These are phyloP conservation scores for Xylaria longipes DNA, from an alignment of 495 filamentous ascomycete genomes.

Conservation along the genomic window DNA sequence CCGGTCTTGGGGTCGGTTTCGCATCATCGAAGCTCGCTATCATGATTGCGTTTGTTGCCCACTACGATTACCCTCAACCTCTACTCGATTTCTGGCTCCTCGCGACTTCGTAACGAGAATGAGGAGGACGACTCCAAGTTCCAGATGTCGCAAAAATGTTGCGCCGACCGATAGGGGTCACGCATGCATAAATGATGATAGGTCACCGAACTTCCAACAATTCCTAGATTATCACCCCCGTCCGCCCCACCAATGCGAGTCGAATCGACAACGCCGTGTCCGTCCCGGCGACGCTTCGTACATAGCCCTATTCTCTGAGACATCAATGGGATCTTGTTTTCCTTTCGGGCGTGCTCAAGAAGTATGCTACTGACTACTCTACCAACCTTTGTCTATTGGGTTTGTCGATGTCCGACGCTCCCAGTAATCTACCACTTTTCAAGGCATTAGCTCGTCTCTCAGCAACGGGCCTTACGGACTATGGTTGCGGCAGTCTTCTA, in stretches of 20 bases:
- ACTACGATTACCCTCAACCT: slow-evolving; percentile 1
- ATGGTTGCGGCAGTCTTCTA: neutral
- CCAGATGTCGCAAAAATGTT: neutral
- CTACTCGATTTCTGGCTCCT: neutral
- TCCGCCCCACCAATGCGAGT: slow-evolving; percentile 9
- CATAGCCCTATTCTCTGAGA: neutral
- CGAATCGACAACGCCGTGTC: neutral
- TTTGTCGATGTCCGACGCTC: neutral
- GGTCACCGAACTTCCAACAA: neutral
- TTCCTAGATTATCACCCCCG: slow-evolving; percentile 1
- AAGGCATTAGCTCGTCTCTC: slow-evolving; percentile 3
- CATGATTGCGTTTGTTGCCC: neutral
- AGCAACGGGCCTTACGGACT: neutral
- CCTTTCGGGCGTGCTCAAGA: neutral
- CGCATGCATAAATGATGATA: slow-evolving; percentile 9
- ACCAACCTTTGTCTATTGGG: neutral
- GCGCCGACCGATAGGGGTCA: neutral
- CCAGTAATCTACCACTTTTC: neutral
- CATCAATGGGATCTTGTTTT: neutral
- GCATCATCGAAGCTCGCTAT: neutral
- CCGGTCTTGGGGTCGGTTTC: neutral
- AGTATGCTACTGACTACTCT: slow-evolving; percentile 5
- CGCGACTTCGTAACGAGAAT: slow-evolving; percentile 12
- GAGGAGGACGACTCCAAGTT: neutral
- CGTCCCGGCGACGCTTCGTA: neutral